phyloP scores from a whole-genome alignment of 768 basidiomycete genomes.

The Russula griseocarnosa region DNA sequence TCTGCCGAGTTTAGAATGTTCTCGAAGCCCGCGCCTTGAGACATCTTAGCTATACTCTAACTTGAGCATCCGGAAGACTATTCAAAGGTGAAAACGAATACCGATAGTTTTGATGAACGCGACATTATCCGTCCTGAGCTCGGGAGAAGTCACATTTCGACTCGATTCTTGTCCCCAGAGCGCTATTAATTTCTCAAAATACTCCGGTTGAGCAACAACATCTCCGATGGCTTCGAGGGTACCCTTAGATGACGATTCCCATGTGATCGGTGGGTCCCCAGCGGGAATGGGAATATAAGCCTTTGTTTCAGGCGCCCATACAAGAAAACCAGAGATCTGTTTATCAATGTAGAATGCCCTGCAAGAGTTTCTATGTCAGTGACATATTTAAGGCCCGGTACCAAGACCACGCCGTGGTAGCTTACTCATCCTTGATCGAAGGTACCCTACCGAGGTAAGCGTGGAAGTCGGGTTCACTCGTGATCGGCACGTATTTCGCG shows the following conservation, averaged over 20 bases:
- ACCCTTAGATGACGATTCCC: constrained; percentile 53
- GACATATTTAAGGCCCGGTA: neutral
- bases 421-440: constrained; percentile 27
- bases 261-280: constrained; percentile 41
- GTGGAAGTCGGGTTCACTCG: constrained; percentile 50
- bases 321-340: constrained; percentile 69
- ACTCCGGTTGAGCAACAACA: constrained; percentile 46
- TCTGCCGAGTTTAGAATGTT: constrained; percentile 55
- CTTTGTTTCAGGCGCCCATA: constrained; percentile 63
- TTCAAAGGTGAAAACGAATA: constrained; percentile 31
- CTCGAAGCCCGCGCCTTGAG: constrained; percentile 51
- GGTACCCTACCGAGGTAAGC: constrained; percentile 36
- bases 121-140: constrained; percentile 54
- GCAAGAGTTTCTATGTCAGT: constrained; percentile 3
- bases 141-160: constrained; percentile 47
- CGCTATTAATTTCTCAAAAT: constrained; percentile 55
- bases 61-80: constrained; percentile 17
- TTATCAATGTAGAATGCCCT: constrained; percentile 66
- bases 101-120: constrained; percentile 49
- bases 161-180: constrained; percentile 83
- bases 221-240: constrained; percentile 51
- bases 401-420: neutral
- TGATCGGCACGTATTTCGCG: constrained; percentile 43
- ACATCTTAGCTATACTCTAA: constrained; percentile 57
- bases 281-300: constrained; percentile 48